Evolutionary conservation across 2,329 filamentous ascomycete genomes (phyloP).

Genomic region (Colletotrichum caudatum): DNA sequence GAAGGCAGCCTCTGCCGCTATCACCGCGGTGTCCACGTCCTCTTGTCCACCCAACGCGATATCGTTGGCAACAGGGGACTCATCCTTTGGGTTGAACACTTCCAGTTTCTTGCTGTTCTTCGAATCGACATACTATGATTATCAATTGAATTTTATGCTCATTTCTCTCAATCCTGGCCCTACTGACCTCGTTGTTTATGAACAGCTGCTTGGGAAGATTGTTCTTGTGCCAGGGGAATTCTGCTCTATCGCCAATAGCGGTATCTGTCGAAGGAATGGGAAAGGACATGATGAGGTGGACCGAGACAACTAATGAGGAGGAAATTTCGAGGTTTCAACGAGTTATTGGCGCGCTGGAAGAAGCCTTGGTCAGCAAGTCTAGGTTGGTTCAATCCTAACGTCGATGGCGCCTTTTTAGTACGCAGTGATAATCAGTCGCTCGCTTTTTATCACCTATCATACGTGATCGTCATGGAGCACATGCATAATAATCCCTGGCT

Average conservation of each 20-base stretch:
- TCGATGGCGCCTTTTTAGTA: neutral
- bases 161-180: neutral
- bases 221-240: conserved; percentile 47
- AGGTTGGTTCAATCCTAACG: neutral
- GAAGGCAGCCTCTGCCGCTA: conserved; percentile 61
- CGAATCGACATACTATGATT: conserved; percentile 54
- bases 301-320: no score
- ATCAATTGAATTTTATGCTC: conserved; percentile 1
- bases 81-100: conserved; percentile 63
- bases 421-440: neutral
- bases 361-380: neutral
- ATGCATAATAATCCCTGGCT: neutral
- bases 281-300: conserved; percentile 44
- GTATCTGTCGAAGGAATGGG: conserved; percentile 43
- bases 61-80: conserved; percentile 61
- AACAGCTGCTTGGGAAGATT: conserved; percentile 54
- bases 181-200: conserved; percentile 53
- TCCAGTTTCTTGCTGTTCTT: conserved; percentile 59
- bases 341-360: no score
- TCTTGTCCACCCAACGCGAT: conserved; percentile 59
- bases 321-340: no score
- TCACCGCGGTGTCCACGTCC: conserved; percentile 62
- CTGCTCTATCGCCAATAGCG: conserved; percentile 18
- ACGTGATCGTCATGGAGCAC: neutral
- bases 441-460: neutral